These are phyloP conservation scores for Cordyceps militaris DNA, from an alignment of 2,329 filamentous ascomycete genomes.

Conservation along the genomic window DNA sequence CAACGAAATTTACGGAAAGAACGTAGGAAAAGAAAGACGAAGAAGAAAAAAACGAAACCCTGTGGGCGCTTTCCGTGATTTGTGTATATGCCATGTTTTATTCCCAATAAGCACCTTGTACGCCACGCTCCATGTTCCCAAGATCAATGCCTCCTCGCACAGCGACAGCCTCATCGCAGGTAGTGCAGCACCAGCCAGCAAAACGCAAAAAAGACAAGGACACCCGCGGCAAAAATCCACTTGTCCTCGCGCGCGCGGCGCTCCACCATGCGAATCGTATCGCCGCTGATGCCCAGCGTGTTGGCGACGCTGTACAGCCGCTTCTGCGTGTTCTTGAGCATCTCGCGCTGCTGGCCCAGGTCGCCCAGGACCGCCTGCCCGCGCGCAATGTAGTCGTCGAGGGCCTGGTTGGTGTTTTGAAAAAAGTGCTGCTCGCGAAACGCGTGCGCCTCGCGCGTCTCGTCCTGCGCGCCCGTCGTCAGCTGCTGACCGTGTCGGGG, in stretches of 20 bases:
- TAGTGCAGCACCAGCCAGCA: slow-evolving; percentile 88
- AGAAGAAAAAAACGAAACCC: neutral
- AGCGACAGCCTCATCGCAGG: slow-evolving; percentile 50
- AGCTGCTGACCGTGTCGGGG: slow-evolving; percentile 32
- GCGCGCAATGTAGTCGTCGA: slow-evolving; percentile 90
- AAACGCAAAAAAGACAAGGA: slow-evolving; percentile 80
- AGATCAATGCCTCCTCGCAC: neutral
- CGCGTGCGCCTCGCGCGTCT: slow-evolving; percentile 70
- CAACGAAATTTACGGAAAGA: slow-evolving; percentile 13
- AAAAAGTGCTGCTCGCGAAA: slow-evolving; percentile 88
- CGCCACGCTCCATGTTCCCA: slow-evolving; percentile 13
- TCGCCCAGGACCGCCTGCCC: slow-evolving; percentile 87
- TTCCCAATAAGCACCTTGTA: slow-evolving; percentile 5
- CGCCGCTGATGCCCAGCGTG: slow-evolving; percentile 85
- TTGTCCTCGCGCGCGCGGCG: slow-evolving; percentile 88
- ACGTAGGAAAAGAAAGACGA: neutral
- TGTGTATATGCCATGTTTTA: slow-evolving; percentile 6
- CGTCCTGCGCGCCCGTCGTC: slow-evolving; percentile 51
- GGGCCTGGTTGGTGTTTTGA: slow-evolving; percentile 67
- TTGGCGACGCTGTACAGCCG: slow-evolving; percentile 88
- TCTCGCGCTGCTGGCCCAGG: slow-evolving; percentile 81
- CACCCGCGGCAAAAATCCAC: slow-evolving; percentile 91
- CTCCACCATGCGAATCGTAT: slow-evolving; percentile 97
- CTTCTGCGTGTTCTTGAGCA: slow-evolving; percentile 90
- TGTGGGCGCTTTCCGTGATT: neutral